Evolutionary conservation across 306 rosid species (phyloP).

Genomic region (Glycyrrhiza uralensis): DNA sequence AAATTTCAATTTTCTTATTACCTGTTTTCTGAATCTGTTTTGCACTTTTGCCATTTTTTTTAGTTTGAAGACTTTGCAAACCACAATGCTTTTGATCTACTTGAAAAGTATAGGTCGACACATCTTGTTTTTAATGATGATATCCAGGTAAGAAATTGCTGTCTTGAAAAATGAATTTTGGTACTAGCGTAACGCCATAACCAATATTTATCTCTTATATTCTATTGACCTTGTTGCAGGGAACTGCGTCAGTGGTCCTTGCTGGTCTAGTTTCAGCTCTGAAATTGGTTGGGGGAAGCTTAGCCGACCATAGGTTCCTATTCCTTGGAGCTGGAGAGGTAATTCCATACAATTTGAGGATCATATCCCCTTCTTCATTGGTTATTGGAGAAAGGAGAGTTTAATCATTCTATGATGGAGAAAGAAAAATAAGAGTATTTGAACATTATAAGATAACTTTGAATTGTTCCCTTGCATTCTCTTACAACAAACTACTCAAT

Average conservation of each 20-base stretch:
- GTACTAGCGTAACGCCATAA: background rate
- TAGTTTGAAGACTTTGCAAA: conserved; percentile 99
- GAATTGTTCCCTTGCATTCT: conserved; percentile 9
- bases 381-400: background rate
- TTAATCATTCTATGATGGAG: background rate
- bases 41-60: conserved; percentile 15
- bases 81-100: conserved; percentile 98
- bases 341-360: conserved; percentile 5
- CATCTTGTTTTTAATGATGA: conserved; percentile 98
- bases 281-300: conserved; percentile 66
- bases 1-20: background rate
- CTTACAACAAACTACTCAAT: background rate
- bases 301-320: conserved; percentile 73
- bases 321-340: conserved; percentile 99
- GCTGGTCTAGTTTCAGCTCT: conserved; percentile 82
- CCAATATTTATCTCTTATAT: background rate
- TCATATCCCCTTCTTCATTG: background rate
- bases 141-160: conserved; percentile 61
- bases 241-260: conserved; percentile 97
- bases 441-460: background rate
- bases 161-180: background rate
- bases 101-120: conserved; percentile 70
- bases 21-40: conserved; percentile 23
- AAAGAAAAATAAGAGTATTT: background rate
- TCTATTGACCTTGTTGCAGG: conserved; percentile 48